These are phyloP conservation scores for Euphorbia lathyris DNA, from an alignment of 345 rosid genomes.

Conservation along the genomic window DNA sequence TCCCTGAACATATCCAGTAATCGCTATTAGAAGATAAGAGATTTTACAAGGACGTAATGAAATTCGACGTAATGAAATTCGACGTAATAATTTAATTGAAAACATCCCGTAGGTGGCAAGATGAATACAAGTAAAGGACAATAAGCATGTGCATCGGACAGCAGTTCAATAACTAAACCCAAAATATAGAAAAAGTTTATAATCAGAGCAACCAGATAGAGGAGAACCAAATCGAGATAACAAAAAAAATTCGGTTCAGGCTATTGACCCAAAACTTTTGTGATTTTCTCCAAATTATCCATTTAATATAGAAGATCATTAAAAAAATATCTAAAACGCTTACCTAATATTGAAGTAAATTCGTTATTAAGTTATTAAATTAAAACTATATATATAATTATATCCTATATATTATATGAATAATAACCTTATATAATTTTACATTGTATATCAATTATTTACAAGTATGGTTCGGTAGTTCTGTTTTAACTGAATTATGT, in stretches of 20 bases:
- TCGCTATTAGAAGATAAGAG: slow-evolving; percentile 33
- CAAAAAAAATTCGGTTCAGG: neutral
- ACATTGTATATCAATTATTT: too few species aligned
- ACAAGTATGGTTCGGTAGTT: too few species aligned
- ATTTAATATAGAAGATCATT: too few species aligned
- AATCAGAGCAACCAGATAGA: neutral
- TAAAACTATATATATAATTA: too few species aligned
- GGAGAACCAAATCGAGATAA: neutral
- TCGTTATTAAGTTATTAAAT: too few species aligned
- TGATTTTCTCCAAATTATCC: too few species aligned
- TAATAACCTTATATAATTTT: too few species aligned
- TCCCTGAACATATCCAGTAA: slow-evolving; percentile 71
- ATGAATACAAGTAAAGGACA: slow-evolving; percentile 9
- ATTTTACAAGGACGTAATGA: slow-evolving; percentile 8
- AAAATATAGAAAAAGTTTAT: neutral
- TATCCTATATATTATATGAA: too few species aligned
- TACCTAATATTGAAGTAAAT: too few species aligned
- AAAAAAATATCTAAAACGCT: too few species aligned
- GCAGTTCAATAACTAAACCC: neutral
- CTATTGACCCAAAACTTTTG: too few species aligned
- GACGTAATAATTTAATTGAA: neutral
- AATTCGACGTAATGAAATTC: neutral
- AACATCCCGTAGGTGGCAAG: neutral
- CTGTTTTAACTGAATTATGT: too few species aligned
- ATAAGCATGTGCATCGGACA: neutral